Conservation (phyloP, 306 rosid genomes). For the Casuarina cunninghamiana region DNA sequence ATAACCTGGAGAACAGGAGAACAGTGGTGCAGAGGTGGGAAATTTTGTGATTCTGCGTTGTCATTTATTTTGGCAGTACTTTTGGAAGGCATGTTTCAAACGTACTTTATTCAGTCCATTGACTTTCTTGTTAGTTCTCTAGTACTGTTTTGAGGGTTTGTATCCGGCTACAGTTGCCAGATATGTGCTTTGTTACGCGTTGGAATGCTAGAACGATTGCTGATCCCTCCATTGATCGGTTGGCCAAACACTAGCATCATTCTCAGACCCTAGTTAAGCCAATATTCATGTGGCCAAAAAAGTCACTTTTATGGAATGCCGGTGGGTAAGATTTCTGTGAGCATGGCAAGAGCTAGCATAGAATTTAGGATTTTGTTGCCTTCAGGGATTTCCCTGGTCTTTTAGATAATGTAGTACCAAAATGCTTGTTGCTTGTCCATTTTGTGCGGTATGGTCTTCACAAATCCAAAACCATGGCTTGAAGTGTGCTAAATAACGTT, state of each 20-base stretch:
- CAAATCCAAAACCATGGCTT: too few relatives aligned
- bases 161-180: neutral
- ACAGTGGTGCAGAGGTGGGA: conserved; percentile 33
- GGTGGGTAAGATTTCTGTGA: neutral
- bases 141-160: conserved; percentile 6
- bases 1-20: conserved; percentile 51
- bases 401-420: neutral
- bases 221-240: too few relatives aligned
- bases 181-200: neutral
- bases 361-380: neutral
- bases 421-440: neutral
- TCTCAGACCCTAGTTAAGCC: too few relatives aligned
- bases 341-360: neutral
- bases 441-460: neutral
- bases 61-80: conserved; percentile 29
- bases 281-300: too few relatives aligned
- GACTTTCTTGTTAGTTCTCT: neutral
- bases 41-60: conserved; percentile 31
- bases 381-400: neutral
- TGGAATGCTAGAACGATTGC: neutral
- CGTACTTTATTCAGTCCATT: conserved; percentile 1
- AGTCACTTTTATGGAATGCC: neutral
- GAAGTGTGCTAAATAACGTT: neutral
- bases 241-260: too few relatives aligned
- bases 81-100: conserved; percentile 19